Conservation (phyloP, 1,139 yeast species). For the Magnusiomyces paraingens region DNA sequence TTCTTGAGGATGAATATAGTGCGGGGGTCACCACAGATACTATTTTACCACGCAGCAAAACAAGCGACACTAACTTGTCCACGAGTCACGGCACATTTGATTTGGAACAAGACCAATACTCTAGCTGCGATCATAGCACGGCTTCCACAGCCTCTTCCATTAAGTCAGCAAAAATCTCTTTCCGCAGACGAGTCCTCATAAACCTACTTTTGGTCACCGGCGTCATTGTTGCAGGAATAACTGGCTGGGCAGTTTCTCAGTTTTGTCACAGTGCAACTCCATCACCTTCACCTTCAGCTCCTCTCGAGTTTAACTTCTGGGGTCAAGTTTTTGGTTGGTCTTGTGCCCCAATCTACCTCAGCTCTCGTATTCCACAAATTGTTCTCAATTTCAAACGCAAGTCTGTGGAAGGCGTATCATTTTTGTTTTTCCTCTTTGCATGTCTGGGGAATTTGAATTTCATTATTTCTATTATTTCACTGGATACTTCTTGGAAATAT, state of each 20-base stretch:
- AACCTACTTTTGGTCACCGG: slow-evolving; percentile 60
- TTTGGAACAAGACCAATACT: too few relatives aligned
- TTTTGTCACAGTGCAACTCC: slow-evolving; percentile 20
- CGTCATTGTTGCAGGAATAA: slow-evolving; percentile 68
- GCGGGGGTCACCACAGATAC: too few relatives aligned
- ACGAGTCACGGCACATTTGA: too few relatives aligned
- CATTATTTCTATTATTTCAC: slow-evolving; percentile 72
- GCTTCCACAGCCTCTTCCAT: too few relatives aligned
- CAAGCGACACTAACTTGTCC: too few relatives aligned
- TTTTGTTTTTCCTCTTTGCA: slow-evolving; percentile 86
- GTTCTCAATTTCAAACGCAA: slow-evolving; percentile 73
- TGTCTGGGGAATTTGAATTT: slow-evolving; percentile 88
- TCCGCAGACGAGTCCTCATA: slow-evolving; percentile 32
- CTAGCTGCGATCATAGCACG: too few relatives aligned
- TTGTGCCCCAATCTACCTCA: slow-evolving; percentile 78
- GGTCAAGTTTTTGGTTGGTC: slow-evolving; percentile 92
- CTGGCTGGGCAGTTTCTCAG: slow-evolving; percentile 74
- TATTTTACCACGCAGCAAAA: too few relatives aligned
- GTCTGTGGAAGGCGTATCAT: slow-evolving; percentile 89
- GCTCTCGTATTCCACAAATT: slow-evolving; percentile 87
- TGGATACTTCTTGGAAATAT: slow-evolving; percentile 59
- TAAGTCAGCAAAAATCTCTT: too few relatives aligned
- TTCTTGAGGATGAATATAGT: too few relatives aligned
- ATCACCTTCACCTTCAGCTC: slow-evolving; percentile 21
- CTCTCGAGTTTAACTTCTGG: slow-evolving; percentile 54